Evolutionary conservation across 441 rosid species (phyloP).

Genomic region (Euphorbia celastroides): DNA sequence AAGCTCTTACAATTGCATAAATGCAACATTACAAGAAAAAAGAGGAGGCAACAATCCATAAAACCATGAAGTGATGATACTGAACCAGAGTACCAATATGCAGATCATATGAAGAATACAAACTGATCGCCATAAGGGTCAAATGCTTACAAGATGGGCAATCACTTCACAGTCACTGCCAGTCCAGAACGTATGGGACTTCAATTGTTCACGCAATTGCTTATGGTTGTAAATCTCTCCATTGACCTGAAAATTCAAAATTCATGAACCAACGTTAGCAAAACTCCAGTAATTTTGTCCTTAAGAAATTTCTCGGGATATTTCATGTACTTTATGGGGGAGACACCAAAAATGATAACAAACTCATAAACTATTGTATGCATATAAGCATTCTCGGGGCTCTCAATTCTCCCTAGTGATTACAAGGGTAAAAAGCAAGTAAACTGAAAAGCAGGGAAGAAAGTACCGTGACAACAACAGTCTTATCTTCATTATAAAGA

Average conservation of each 20-base stretch:
- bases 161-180: conserved; percentile 99
- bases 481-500: conserved; percentile 86
- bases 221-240: conserved; percentile 97
- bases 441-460: background rate
- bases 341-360: background rate
- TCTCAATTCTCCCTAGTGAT: background rate
- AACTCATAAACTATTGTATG: background rate
- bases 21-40: background rate
- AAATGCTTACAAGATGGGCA: conserved; percentile 84
- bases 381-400: background rate
- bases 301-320: background rate
- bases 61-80: background rate
- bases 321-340: background rate
- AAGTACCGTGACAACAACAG: conserved; percentile 80
- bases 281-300: conserved; percentile 2
- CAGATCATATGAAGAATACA: background rate
- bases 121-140: background rate
- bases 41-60: background rate
- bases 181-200: conserved; percentile 70
- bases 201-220: conserved; percentile 52
- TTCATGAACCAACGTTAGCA: background rate
- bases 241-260: conserved; percentile 48
- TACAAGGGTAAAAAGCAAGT: background rate
- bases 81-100: background rate
- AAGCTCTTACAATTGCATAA: background rate